phyloP scores from a whole-genome alignment of 23 red algal genomes.

The Gracilariopsis chorda region DNA sequence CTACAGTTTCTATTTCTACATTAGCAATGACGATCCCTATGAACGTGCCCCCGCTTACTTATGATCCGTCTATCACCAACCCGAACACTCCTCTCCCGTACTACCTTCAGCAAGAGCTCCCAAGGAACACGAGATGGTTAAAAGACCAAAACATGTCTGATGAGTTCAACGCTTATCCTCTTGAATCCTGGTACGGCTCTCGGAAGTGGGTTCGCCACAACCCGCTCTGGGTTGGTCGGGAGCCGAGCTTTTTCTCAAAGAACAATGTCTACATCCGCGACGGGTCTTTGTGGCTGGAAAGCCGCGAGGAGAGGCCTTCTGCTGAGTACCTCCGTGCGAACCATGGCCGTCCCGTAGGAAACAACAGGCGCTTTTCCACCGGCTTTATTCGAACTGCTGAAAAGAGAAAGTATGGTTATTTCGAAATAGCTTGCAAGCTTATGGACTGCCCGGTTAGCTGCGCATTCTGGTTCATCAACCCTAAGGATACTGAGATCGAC shows the following conservation, averaged over 20 bases:
- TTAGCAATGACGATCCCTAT: background rate
- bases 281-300: conserved; percentile 14
- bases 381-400: conserved; percentile 19
- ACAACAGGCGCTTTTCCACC: conserved; percentile 10
- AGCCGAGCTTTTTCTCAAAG: conserved; percentile 21
- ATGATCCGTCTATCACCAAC: background rate
- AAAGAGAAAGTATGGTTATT: conserved; percentile 37
- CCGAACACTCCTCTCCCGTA: background rate
- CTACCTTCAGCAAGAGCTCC: background rate
- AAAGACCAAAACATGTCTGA: conserved; percentile 47
- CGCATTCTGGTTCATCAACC: conserved; percentile 53
- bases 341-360: background rate
- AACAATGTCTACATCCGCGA: conserved; percentile 30
- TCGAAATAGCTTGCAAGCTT: conserved; percentile 33
- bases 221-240: conserved; percentile 15
- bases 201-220: conserved; percentile 2
- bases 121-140: background rate
- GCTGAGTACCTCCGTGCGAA: background rate
- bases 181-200: background rate
- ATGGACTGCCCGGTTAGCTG: conserved; percentile 45
- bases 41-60: background rate
- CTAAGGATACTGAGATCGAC: conserved; percentile 36
- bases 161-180: conserved; percentile 12
- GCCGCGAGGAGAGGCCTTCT: conserved; percentile 5
- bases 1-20: no score